Percentiles rank a stretch among this genome's conserved stretches.
Conservation (phyloP, 768 basidiomycete species). For the Sporobolomyces pararoseus region DNA sequence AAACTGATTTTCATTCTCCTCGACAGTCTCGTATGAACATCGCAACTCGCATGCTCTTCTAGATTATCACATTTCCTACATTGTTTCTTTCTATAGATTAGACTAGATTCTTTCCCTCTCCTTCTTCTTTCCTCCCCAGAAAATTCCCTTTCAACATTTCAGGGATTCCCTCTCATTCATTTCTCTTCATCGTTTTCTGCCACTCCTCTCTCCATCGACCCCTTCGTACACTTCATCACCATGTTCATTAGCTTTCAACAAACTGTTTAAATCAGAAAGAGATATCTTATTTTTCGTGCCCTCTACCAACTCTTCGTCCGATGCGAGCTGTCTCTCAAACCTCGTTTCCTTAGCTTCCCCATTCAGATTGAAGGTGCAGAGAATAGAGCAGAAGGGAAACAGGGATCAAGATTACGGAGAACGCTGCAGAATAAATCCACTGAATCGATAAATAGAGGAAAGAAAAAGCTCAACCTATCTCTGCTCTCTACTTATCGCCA, state of each 20-base stretch:
- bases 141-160: neutral
- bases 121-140: neutral
- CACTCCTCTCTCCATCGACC: too few species aligned
- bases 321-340: too few species aligned
- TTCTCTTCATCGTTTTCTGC: too few species aligned
- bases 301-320: too few species aligned
- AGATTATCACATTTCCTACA: neutral
- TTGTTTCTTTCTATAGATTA: neutral
- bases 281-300: neutral
- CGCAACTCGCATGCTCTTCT: conserved; percentile 42
- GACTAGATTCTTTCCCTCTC: neutral
- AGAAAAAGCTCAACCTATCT: too few species aligned
- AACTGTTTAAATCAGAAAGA: conserved; percentile 9
- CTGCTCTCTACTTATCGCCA: neutral
- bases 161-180: neutral
- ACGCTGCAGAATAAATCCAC: too few species aligned
- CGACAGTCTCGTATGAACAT: conserved; percentile 36
- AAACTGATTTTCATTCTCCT: neutral
- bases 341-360: too few species aligned
- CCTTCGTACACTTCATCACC: neutral
- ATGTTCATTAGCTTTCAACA: conserved; percentile 12
- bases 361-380: too few species aligned
- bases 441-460: too few species aligned
- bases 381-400: too few species aligned
- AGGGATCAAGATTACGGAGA: neutral